These are phyloP conservation scores for Ceratocystis cacaofunesta DNA, from an alignment of 2,329 filamentous ascomycete genomes.

Conservation along the genomic window DNA sequence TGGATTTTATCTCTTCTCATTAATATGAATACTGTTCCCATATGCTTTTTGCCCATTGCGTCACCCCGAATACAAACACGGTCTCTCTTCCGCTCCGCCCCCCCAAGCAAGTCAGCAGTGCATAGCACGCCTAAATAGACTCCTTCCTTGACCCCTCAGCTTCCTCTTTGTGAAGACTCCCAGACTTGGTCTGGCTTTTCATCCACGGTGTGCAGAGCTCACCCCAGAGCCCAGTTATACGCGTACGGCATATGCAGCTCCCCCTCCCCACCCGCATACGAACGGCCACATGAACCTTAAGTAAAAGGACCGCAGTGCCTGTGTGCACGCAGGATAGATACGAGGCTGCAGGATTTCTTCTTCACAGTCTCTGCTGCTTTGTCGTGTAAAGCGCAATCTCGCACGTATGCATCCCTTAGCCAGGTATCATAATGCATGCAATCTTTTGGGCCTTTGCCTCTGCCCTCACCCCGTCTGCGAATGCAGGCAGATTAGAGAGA, in stretches of 20 bases:
- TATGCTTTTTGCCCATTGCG: background rate
- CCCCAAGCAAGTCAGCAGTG: background rate
- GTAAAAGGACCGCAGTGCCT: background rate
- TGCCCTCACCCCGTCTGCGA: no score
- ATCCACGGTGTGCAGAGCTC: background rate
- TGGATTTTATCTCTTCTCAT: background rate
- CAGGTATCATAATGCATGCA: background rate
- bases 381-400: background rate
- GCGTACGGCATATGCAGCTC: background rate
- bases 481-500: background rate
- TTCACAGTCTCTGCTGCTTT: background rate
- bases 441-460: background rate
- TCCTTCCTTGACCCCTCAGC: no score
- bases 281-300: background rate
- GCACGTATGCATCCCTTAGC: background rate
- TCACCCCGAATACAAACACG: background rate
- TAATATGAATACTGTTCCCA: background rate
- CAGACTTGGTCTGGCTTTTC: background rate
- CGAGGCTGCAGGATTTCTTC: background rate
- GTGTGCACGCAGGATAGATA: background rate
- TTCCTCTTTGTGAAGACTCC: background rate
- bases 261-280: background rate
- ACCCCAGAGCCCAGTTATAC: background rate
- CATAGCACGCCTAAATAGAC: no score
- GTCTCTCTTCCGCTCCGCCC: background rate